Evolutionary conservation across 73 alveolate species (phyloP), one percentile per base, ranked within the genome.

Genomic region (Symbiodinium pilosum): DNA sequence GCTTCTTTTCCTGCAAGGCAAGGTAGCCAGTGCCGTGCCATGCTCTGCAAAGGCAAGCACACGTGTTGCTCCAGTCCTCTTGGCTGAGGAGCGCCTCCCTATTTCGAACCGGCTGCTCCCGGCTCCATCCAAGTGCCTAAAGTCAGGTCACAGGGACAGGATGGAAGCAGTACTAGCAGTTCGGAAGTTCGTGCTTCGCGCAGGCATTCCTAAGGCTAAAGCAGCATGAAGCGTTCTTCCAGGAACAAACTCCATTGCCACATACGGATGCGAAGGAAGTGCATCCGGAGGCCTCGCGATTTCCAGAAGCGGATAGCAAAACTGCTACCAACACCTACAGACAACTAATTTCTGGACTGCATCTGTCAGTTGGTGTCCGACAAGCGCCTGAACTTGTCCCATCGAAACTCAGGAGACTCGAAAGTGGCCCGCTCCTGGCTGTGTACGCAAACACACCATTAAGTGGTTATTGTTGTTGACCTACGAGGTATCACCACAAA

Each of bases 211-310:
- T 64, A 38, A 28, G 81, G 81, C 81, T 28, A 20, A 28, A n/a
- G 81, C 81, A 28, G 97, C 51, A 34, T 91, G 97, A 7, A 91
- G 56, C 39, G 97, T 91, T 34, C 97, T 52, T 5, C 97, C 97
- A 21, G 97, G 97, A 24, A 91, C 97, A 16, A 30, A 71, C 54
- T 91, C 97, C 97, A 91, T 91, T 12, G 97, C 97, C 87, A 91
- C 97, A 26, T 91, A 91, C 4, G 97, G 97, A 43, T 69, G 32
- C 7, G 73, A 40, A 9, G 97, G 97, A 51, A 91, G 20, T 32
- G 81, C 2, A 51, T 68, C 89, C 8, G 43, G 36, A 41, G 97
- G 97, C 64, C 81, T 64, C 8, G 81, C 81, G 81, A 24, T 24
- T 26, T n/a, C 8, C 73, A 5, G 73, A 11, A 54, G 26, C 20